phyloP scores from a whole-genome alignment of 75 land plant species.

The Chamaecyparis obtusa region DNA sequence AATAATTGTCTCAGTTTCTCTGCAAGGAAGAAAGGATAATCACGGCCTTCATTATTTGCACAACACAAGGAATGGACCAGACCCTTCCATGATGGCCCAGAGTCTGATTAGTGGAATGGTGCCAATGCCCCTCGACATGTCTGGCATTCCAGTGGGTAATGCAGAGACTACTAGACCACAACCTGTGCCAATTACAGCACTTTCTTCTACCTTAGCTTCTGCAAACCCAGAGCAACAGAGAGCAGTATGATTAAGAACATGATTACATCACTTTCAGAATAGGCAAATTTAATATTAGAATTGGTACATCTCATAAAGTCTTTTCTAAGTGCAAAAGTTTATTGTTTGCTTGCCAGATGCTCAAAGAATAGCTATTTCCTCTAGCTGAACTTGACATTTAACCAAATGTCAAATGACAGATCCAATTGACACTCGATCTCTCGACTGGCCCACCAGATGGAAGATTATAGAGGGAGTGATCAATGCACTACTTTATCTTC shows the following conservation, averaged over 20 bases:
- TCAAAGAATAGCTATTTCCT: constrained; percentile 76
- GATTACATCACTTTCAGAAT: background rate
- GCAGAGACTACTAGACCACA: constrained; percentile 31
- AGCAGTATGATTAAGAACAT: constrained; percentile 27
- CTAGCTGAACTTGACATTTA: no score
- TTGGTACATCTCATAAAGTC: background rate
- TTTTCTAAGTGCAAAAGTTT: background rate
- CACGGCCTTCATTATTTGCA: constrained; percentile 54
- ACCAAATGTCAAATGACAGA: no score
- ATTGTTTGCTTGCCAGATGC: constrained; percentile 49
- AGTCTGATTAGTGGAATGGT: constrained; percentile 41
- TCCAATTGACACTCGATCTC: no score
- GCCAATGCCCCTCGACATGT: constrained; percentile 43
- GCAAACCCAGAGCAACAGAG: constrained; percentile 47
- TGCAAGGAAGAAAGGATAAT: no score
- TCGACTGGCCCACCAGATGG: no score
- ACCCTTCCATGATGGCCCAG: constrained; percentile 37
- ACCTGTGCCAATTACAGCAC: constrained; percentile 38
- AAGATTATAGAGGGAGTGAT: no score
- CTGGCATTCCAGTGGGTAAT: constrained; percentile 34
- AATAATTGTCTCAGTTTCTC: no score
- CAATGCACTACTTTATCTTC: no score
- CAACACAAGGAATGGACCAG: constrained; percentile 50
- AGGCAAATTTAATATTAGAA: background rate
- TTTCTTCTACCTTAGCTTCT: constrained; percentile 53